A percentile compares a stretch with the other conserved stretches of the same genome.
Conservation (phyloP, 148 eudicot genomes). For the Arbutus unedo region DNA sequence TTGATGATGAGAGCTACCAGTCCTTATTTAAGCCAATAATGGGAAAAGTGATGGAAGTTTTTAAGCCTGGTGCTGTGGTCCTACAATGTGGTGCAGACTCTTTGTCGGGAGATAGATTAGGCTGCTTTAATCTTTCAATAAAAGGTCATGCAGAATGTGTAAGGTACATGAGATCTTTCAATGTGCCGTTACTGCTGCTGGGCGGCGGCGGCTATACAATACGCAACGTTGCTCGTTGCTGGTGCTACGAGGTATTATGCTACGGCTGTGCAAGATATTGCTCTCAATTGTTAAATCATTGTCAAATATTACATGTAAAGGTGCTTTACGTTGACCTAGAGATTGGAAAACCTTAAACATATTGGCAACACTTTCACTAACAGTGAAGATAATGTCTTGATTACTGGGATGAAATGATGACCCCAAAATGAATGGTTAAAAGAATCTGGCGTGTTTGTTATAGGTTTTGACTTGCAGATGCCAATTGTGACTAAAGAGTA, state of each 20-base stretch:
- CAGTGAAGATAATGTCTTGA: background rate
- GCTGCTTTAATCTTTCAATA: slow-evolving; percentile 76
- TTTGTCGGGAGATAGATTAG: slow-evolving; percentile 71
- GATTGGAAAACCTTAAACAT: background rate
- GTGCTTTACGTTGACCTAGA: slow-evolving; percentile 9
- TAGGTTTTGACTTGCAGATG: background rate
- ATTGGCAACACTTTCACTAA: background rate
- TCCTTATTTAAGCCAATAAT: slow-evolving; percentile 67
- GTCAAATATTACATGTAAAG: background rate
- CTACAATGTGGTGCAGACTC: slow-evolving; percentile 88
- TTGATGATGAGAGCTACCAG: slow-evolving; percentile 61
- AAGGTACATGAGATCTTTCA: slow-evolving; percentile 71
- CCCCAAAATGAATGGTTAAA: background rate
- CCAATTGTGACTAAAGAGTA: background rate
- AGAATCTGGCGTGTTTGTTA: background rate
- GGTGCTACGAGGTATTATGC: slow-evolving; percentile 72
- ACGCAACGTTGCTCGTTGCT: slow-evolving; percentile 80
- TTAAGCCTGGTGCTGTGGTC: slow-evolving; percentile 70
- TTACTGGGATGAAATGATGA: background rate
- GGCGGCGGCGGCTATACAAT: slow-evolving; percentile 89
- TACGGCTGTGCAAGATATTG: background rate
- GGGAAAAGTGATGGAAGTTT: slow-evolving; percentile 81
- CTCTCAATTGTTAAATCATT: background rate
- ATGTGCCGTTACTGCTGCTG: slow-evolving; percentile 62
- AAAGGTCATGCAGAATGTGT: slow-evolving; percentile 87